Evolutionary conservation across 768 basidiomycete species (phyloP).

Genomic region (Tricholoma matsutake): DNA sequence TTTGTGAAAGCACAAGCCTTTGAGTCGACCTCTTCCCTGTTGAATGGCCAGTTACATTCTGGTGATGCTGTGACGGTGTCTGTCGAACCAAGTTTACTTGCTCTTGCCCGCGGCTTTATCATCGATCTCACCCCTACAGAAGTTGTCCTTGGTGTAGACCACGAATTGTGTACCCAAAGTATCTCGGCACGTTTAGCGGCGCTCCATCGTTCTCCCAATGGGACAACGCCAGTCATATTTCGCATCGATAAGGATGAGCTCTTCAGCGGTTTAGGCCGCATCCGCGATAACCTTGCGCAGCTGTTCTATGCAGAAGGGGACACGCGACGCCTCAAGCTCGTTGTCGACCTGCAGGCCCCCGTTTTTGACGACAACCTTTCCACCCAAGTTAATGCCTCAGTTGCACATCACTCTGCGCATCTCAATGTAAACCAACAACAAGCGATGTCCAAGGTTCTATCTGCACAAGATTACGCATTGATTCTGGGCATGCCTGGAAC

Average conservation of each 20-base stretch:
- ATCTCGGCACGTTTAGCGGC: constrained; percentile 40
- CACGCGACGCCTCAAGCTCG: constrained; percentile 56
- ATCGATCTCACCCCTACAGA: constrained; percentile 59
- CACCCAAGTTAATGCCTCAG: constrained; percentile 16
- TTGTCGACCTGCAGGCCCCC: constrained; percentile 80
- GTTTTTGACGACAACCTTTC: constrained; percentile 42
- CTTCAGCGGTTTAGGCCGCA: constrained; percentile 78
- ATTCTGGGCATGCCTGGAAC: constrained; percentile 98
- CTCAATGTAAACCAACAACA: constrained; percentile 71
- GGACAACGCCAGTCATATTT: constrained; percentile 44
- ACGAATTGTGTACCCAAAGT: constrained; percentile 53
- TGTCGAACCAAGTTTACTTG: constrained; percentile 82
- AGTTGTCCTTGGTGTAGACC: constrained; percentile 82
- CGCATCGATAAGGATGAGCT: constrained; percentile 95
- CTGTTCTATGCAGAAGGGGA: constrained; percentile 84
- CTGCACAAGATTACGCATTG: constrained; percentile 85
- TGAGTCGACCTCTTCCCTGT: constrained; percentile 21
- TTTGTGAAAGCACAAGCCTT: constrained; percentile 43
- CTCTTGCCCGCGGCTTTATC: constrained; percentile 82
- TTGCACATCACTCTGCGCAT: constrained; percentile 29
- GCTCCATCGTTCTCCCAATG: constrained; percentile 4
- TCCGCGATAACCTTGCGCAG: constrained; percentile 87
- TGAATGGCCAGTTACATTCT: constrained; percentile 74
- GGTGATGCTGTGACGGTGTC: constrained; percentile 89
- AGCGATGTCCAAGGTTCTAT: constrained; percentile 72